Base-by-base conservation (phyloP, 257 asterid genomes). In the Jacaranda copaia region DNA sequence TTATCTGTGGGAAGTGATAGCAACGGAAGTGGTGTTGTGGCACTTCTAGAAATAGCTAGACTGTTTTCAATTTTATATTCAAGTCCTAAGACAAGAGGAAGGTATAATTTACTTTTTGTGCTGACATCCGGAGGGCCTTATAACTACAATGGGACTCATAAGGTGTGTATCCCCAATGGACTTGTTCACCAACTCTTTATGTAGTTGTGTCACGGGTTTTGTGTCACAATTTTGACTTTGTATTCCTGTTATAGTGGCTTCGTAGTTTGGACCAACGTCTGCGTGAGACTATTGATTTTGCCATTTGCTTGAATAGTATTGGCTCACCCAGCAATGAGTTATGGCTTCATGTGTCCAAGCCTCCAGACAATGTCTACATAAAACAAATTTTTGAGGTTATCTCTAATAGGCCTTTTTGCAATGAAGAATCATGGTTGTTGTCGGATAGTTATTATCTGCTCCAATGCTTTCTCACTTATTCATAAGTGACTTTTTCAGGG, bases 71-170 rank as follows among this genome's bases (percentile, higher is more conserved):
- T 82, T 81, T 85, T 94, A 77, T 94, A 92, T 85, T 92, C 97
- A 70, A 92, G 83, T 82, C 96, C 98, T 60, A 92, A 85, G 83
- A 92, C 97, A 53, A 88, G 97, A 87, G 99, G 99, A 77, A 91
- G 89, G 76, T 91, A 92, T 81, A 91, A 94, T 82, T 48, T 94
- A 79, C 92, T 91, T 82, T 94, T 94, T 82, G 98, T 88, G 13
- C 83, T 94, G 76, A 94, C 99, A 51, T 94, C 99, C 78, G 99
- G 97, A 71, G 98, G 99, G 68, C 99, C 99, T 71, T 94, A 91
- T 80, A 92, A 94, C 87, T 92, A 92, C 87, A 81, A 89, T 70
- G 99, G 98, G 75, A 92, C 99, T 49, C 85, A 89, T 13, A 91
- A 92, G 98, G 99, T 92, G 78, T 77, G 56, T 75, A 32, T 82